These are phyloP conservation scores for Tulasnella sp. DNA, from an alignment of 768 basidiomycete genomes.

Conservation along the genomic window DNA sequence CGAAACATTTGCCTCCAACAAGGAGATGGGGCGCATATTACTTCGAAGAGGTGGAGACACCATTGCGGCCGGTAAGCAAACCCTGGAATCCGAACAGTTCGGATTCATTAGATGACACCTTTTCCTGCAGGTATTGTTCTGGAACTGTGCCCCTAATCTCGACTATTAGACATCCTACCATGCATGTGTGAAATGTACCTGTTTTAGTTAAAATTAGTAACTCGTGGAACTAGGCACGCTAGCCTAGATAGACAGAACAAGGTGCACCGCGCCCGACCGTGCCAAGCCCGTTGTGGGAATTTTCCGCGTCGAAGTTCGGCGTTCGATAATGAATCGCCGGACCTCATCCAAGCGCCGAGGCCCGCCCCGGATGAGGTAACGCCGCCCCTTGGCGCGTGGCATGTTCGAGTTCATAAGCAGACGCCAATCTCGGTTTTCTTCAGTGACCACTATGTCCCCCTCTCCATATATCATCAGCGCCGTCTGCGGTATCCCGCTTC, in stretches of 20 bases:
- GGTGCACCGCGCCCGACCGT: too few relatives aligned
- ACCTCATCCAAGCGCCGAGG: too few relatives aligned
- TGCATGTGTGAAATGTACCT: background rate
- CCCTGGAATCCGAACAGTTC: background rate
- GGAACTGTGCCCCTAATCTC: background rate
- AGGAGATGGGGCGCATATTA: conserved; percentile 93
- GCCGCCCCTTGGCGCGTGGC: too few relatives aligned
- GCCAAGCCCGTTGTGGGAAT: too few relatives aligned
- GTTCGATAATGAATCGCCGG: too few relatives aligned
- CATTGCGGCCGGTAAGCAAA: conserved; percentile 72
- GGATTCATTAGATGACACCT: background rate
- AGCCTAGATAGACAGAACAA: too few relatives aligned
- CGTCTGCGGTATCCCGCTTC: background rate
- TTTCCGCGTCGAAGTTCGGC: too few relatives aligned
- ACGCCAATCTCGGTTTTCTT: too few relatives aligned
- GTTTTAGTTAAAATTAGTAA: too few relatives aligned
- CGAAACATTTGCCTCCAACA: conserved; percentile 81
- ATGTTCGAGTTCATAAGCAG: too few relatives aligned
- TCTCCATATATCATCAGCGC: background rate
- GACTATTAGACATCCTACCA: background rate
- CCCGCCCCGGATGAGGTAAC: too few relatives aligned
- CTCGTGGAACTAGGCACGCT: too few relatives aligned
- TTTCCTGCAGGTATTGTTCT: background rate
- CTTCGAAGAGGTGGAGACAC: conserved; percentile 89
- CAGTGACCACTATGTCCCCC: background rate